A percentile compares a stretch with the other conserved stretches of the same genome.
Evolutionary conservation across 139 green algal species (phyloP).

Genomic region (Raphidocelis subcapitata): DNA sequence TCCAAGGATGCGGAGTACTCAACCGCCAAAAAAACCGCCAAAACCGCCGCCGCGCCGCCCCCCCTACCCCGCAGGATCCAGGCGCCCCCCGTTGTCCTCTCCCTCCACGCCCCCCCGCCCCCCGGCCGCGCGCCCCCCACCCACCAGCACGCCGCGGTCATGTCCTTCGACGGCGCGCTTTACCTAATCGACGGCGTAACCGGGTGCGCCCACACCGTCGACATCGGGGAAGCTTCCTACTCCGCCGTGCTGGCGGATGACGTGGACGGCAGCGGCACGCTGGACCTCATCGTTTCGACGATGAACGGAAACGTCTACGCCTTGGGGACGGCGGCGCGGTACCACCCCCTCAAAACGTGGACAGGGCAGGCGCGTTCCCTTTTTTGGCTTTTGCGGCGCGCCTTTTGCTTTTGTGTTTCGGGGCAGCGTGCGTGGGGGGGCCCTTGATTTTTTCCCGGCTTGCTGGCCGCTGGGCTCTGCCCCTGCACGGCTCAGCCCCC

Average conservation of each 20-base stretch:
- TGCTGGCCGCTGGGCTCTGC: too few species aligned
- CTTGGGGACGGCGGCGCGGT: slow-evolving; percentile 70
- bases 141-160: slow-evolving; percentile 77
- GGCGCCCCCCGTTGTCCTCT: slow-evolving; percentile 32
- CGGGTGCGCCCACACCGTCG: slow-evolving; percentile 84
- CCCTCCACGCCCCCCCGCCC: neutral
- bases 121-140: neutral
- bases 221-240: slow-evolving; percentile 92
- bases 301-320: slow-evolving; percentile 95
- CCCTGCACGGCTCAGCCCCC: too few species aligned
- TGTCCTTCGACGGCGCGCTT: slow-evolving; percentile 89
- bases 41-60: too few species aligned
- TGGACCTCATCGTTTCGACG: slow-evolving; percentile 91
- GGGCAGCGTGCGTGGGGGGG: too few species aligned
- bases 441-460: too few species aligned
- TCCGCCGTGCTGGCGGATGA: slow-evolving; percentile 90
- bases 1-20: neutral
- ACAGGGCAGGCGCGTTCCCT: slow-evolving; percentile 36
- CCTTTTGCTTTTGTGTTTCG: neutral
- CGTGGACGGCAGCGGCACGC: slow-evolving; percentile 70
- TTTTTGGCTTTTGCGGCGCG: neutral
- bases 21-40: too few species aligned
- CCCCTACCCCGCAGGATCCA: too few species aligned
- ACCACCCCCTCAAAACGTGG: slow-evolving; percentile 83
- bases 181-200: slow-evolving; percentile 83